phyloP scores from a whole-genome alignment of 129 eudicot genomes.

The Artemisia argyi region DNA sequence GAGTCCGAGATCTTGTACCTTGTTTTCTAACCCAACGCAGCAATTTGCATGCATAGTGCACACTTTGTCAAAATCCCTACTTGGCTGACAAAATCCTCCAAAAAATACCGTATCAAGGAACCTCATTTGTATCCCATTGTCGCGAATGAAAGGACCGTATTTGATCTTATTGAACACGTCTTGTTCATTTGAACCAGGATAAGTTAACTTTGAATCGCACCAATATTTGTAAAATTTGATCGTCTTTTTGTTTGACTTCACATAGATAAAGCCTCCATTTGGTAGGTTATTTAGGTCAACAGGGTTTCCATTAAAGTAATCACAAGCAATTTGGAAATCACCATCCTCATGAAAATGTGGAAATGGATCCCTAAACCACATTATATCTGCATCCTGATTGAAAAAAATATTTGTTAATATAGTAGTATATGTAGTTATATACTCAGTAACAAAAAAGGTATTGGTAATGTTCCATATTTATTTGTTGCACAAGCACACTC shows the following conservation, averaged over 20 bases:
- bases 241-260: conserved; percentile 52
- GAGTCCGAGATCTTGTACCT: conserved; percentile 55
- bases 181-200: conserved; percentile 61
- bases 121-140: conserved; percentile 47
- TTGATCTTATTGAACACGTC: conserved; percentile 66
- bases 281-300: conserved; percentile 45
- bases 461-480: no score
- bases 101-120: conserved; percentile 60
- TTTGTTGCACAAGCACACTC: no score
- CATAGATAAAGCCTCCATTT: conserved; percentile 69
- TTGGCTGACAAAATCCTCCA: conserved; percentile 76
- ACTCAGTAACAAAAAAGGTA: no score
- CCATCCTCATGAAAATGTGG: conserved; percentile 50
- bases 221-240: conserved; percentile 60
- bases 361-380: conserved; percentile 87
- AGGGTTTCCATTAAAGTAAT: conserved; percentile 43
- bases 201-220: conserved; percentile 41
- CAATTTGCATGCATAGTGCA: conserved; percentile 94
- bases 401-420: background rate
- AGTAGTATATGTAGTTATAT: no score
- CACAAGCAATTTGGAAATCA: conserved; percentile 80
- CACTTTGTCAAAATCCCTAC: conserved; percentile 58
- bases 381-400: conserved; percentile 72
- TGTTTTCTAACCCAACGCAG: conserved; percentile 62
- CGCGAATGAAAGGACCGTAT: conserved; percentile 29